Conservation (phyloP, 352 stramenopile genomes). For the Halophytophthora batemanensis region DNA sequence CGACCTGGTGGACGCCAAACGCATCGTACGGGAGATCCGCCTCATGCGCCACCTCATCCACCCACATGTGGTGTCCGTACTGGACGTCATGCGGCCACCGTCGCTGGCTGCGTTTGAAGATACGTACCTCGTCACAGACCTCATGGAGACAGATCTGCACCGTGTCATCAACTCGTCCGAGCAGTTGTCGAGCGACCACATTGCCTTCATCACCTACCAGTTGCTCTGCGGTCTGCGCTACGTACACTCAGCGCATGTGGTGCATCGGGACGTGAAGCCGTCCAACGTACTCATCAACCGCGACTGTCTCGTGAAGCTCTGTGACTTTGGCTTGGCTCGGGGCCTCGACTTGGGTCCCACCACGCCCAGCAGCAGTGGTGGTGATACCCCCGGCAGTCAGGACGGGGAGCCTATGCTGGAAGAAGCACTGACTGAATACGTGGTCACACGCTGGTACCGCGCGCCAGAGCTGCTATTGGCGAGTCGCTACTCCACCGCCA, state of each 20-base stretch:
- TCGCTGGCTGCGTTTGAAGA: slow-evolving; percentile 76
- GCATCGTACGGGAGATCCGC: slow-evolving; percentile 81
- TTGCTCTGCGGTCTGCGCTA: slow-evolving; percentile 75
- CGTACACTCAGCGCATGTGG: slow-evolving; percentile 84
- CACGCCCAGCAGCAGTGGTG: slow-evolving; percentile 23
- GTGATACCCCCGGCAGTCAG: slow-evolving; percentile 24
- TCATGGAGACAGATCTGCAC: slow-evolving; percentile 82
- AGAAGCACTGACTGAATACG: slow-evolving; percentile 86
- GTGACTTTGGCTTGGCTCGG: slow-evolving; percentile 87
- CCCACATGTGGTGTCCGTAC: slow-evolving; percentile 65
- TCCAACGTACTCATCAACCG: slow-evolving; percentile 96
- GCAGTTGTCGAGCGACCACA: slow-evolving; percentile 64
- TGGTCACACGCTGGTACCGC: slow-evolving; percentile 94
- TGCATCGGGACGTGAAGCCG: slow-evolving; percentile 94
- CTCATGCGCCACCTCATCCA: slow-evolving; percentile 78
- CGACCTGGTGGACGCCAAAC: slow-evolving; percentile 80
- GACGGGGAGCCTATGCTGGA: slow-evolving; percentile 40
- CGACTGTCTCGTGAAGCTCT: slow-evolving; percentile 88
- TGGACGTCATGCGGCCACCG: slow-evolving; percentile 75
- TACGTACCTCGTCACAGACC: slow-evolving; percentile 82
- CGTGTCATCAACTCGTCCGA: slow-evolving; percentile 80
- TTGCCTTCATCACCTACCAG: slow-evolving; percentile 85
- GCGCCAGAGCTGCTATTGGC: slow-evolving; percentile 92
- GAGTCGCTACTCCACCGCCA: slow-evolving; percentile 93
- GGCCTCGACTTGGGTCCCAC: slow-evolving; percentile 47